A percentile compares a stretch with the other conserved stretches of the same genome.
Evolutionary conservation across 1,284 basidiomycete genomes (phyloP).

Genomic region (Ceratobasidium sp.): DNA sequence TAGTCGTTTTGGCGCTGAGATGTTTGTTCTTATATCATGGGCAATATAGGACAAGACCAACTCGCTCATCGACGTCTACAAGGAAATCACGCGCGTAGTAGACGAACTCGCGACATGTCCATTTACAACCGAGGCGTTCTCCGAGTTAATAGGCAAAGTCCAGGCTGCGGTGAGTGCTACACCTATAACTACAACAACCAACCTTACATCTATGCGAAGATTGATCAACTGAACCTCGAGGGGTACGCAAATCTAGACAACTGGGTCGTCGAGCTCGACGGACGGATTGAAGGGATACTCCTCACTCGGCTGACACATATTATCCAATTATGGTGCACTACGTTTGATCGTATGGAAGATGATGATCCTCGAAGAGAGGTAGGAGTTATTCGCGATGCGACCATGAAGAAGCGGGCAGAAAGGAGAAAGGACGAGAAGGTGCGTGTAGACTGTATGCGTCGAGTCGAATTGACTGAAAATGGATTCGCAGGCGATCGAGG

Average conservation of each 20-base stretch:
- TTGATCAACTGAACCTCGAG: constrained; percentile 94
- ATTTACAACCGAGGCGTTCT: constrained; percentile 86
- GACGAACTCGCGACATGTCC: constrained; percentile 90
- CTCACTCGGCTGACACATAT: constrained; percentile 83
- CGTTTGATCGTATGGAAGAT: constrained; percentile 82
- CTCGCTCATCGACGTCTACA: constrained; percentile 90
- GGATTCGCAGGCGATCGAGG: constrained; percentile 63
- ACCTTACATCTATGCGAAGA: constrained; percentile 61
- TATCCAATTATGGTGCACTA: constrained; percentile 88
- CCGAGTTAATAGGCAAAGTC: constrained; percentile 80
- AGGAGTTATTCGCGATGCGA: constrained; percentile 66
- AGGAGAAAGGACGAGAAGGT: constrained; percentile 80
- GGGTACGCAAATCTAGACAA: constrained; percentile 98
- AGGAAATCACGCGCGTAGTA: constrained; percentile 84
- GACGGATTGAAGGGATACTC: constrained; percentile 86
- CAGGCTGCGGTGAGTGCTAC: constrained; percentile 79
- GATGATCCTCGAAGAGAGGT: constrained; percentile 69
- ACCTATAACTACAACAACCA: neutral
- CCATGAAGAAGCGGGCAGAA: constrained; percentile 72
- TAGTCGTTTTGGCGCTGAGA: neutral
- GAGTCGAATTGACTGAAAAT: neutral
- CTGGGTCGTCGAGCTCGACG: constrained; percentile 92
- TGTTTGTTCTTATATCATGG: neutral
- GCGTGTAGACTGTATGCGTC: constrained; percentile 42
- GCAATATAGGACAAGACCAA: constrained; percentile 87